Base-by-base conservation (phyloP, 1,139 yeast genomes). In the Magnusiomyces sp. region DNA sequence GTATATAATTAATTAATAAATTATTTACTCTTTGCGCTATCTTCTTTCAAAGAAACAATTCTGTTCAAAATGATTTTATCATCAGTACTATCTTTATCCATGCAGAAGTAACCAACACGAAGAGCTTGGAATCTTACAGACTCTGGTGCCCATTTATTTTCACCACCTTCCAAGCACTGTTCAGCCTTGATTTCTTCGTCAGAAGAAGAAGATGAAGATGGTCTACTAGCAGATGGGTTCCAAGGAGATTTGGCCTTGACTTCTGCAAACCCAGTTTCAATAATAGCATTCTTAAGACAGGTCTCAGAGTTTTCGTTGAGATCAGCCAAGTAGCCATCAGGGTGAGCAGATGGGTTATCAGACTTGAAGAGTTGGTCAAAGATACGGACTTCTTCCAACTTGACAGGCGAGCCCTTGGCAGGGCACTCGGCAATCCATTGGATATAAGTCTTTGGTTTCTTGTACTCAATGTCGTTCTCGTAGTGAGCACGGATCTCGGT, bases 41-140 rank as follows among this genome's bases (percentile, higher is more conserved):
- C 75, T 53, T 89, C 97, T 72, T 89, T 90, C 68, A 90, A 77
- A 10, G 95, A 82, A 45, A 90, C 97, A 62, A 89, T 87, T 66
- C 95, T 78, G 70, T 90, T 90, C 65, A 94, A 73, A 41, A 90
- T 76, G 58, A 88, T 70, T 53, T 71, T 73, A 45, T 77, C 81
- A 20, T 70, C 74, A 5, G 73, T 71, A 50, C 88, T 72, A 57
- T 92, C 97, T 61, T 77, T 79, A 65, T 94, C 99, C 67, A 88
- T 70, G 65, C 96, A 83, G 77, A 90, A 94, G 70, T 92, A 92
- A 27, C 98, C 99, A 48, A 88, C 92, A 71, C 99, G 83, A 68
- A 94, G 77, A 32, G 96, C 98, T 72, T 94, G 99, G 87, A 94
- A 94, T 66, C 98, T 79, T 37, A 87, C 86, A n/a, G 95, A 80